Base-by-base conservation (phyloP, 2,329 filamentous ascomycete genomes). In the Alternaria rosae region DNA sequence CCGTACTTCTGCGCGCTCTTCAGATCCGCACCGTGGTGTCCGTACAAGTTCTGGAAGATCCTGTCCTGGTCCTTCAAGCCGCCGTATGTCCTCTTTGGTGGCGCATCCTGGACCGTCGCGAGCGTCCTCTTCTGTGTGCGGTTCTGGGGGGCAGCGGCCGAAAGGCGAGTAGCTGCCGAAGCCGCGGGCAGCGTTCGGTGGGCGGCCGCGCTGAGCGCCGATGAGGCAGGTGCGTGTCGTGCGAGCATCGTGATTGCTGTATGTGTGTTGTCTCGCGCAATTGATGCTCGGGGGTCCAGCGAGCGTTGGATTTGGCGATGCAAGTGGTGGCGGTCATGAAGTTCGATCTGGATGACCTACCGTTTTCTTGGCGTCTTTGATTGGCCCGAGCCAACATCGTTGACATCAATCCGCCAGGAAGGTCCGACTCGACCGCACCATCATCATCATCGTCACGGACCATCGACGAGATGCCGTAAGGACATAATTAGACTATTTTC, bases 41-140 rank as follows among this genome's bases (percentile, higher is more conserved):
- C 90, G 84, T 99, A 99, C 62, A 99, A 87, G 84, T 99, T 99
- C 85, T 97, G 94, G 84, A 99, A 99, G 83, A 99, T 99, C 76
- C 95, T 90, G 84, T 99, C 95, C 85, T 98, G 93, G 81, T 99
- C 95, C 83, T 89, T 92, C 73, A 99, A 87, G 61, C 93, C 93
- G 75, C 95, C 93, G 82, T 96, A 92, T 70, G 87, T 86, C 76
- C 84, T 82, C 81, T 91, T 90, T 54, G 86, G 82, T 17, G 82
- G 77, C 13, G 78, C 77, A 73, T 85, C 83, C 65, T 83, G 81
- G 30, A 85, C 83, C n/a, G 86, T 80, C 76, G 86, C 79, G 83
- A 97, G 91, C 71, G 87, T 86, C 80, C 94, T 90, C 76, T 81
- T 82, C 79, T 88, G 87, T 71, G 84, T 82, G 58, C 69, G 72